A percentile compares a stretch with the other conserved stretches of the same genome.
These are phyloP conservation scores for Penicillium antarcticum DNA, from an alignment of 495 filamentous ascomycete species.

Conservation along the genomic window DNA sequence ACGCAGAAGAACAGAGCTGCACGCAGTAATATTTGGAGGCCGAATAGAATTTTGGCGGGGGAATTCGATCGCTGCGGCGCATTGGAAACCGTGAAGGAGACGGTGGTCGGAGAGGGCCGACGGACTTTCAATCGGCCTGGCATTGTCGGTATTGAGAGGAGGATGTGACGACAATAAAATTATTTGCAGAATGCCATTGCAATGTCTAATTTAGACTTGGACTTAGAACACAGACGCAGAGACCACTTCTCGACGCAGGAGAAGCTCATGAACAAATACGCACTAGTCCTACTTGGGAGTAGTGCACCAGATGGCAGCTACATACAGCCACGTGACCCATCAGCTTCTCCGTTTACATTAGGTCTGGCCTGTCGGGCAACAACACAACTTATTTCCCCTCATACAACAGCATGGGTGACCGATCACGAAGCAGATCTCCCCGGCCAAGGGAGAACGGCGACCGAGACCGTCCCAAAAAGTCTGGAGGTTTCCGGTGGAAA, in stretches of 20 bases:
- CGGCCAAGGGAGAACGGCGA: slow-evolving; percentile 23
- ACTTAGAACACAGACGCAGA: neutral
- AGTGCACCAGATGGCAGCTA: slow-evolving; percentile 1
- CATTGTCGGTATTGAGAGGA: slow-evolving; percentile 20
- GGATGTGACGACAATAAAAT: neutral
- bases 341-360: slow-evolving; percentile 14
- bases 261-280: slow-evolving; percentile 7
- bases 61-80: slow-evolving; percentile 53
- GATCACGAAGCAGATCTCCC: slow-evolving; percentile 38
- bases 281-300: slow-evolving; percentile 20
- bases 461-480: slow-evolving; percentile 28
- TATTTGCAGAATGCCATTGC: neutral
- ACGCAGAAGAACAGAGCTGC: slow-evolving; percentile 39
- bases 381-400: slow-evolving; percentile 12
- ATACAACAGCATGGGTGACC: slow-evolving; percentile 30
- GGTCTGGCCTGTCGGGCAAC: slow-evolving; percentile 13
- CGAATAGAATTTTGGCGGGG: slow-evolving; percentile 51
- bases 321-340: slow-evolving; percentile 25
- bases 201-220: neutral
- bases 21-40: slow-evolving; percentile 48
- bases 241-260: slow-evolving; percentile 5
- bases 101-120: slow-evolving; percentile 81
- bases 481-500: slow-evolving; percentile 64
- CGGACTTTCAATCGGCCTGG: slow-evolving; percentile 58
- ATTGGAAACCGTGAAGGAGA: slow-evolving; percentile 81